phyloP scores from a whole-genome alignment of 2,329 filamentous ascomycete genomes.

The Neonectria coccinea region DNA sequence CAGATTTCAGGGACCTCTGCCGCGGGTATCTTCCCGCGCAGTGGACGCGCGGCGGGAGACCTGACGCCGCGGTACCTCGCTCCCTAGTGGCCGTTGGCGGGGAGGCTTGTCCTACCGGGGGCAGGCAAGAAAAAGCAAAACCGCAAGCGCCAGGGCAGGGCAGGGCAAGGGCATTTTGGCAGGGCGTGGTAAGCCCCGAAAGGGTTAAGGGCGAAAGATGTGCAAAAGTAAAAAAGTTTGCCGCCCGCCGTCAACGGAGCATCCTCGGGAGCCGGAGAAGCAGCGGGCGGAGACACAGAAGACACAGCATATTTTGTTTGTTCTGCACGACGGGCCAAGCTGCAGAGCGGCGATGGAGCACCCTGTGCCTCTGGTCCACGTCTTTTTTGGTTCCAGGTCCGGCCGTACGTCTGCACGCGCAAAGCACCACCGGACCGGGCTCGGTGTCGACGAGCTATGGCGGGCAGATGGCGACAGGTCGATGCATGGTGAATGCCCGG shows the following conservation, averaged over 20 bases:
- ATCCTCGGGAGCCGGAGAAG: conserved; percentile 40
- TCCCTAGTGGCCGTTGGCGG: conserved; percentile 44
- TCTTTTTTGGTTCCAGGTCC: conserved; percentile 23
- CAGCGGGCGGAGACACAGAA: conserved; percentile 3
- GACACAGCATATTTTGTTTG: not conserved
- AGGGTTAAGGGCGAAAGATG: conserved; percentile 25
- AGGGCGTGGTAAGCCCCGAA: conserved; percentile 24
- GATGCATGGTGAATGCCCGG: conserved; percentile 8
- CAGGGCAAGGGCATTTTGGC: conserved; percentile 26
- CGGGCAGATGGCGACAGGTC: conserved; percentile 12
- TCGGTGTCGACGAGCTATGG: conserved; percentile 12
- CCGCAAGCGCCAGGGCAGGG: conserved; percentile 29
- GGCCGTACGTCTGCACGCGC: conserved; percentile 19
- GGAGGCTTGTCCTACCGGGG: conserved; percentile 28
- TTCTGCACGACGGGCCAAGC: conserved; percentile 1
- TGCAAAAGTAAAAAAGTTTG: conserved; percentile 34
- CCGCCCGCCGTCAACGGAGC: conserved; percentile 44
- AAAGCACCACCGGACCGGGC: conserved; percentile 29
- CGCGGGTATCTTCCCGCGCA: conserved; percentile 38
- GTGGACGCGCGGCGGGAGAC: conserved; percentile 33
- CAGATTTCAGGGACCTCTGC: conserved; percentile 33
- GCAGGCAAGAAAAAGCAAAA: conserved; percentile 34
- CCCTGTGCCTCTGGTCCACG: conserved; percentile 22
- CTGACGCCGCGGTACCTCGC: conserved; percentile 34
- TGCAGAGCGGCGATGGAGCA: conserved; percentile 1